Base-by-base conservation (phyloP, 2,329 filamentous ascomycete genomes). In the Thielaviopsis euricoi region DNA sequence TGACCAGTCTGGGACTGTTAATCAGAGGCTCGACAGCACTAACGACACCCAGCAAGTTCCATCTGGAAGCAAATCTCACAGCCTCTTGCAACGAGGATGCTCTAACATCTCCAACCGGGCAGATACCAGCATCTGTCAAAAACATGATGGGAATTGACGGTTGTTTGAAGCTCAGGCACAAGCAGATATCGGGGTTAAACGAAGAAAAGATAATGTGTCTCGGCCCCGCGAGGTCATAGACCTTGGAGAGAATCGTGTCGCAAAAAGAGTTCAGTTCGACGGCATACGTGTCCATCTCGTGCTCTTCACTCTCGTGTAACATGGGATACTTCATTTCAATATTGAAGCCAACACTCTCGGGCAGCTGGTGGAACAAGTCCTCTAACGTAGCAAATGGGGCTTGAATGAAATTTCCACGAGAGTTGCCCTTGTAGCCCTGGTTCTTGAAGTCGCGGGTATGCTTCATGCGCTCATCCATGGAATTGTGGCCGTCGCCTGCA, bases 281-380 rank as follows among this genome's bases (percentile, higher is more conserved):
- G 0, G 89, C 90, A 67, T 95, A 95, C 2, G 87, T 87, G 68
- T 96, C 91, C 89, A 97, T 96, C 64, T 95, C 89, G 63, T 96
- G 87, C 68, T 94, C 87, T 69, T 96, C 89, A 60, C 83, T 88
- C 74, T 98, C 94, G 68, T 91, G 86, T 49, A 98, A 80, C 90
- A 97, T 97, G 5, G 93, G 93, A 68, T 98, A 98, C 72, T 98
- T 97, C 79, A 98, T 87, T 74, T 98, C 93, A 64, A 98, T 95
- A 71, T 98, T 97, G 78, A 98, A 98, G 15, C 93, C 90, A 22
- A 95, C 86, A 15, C 81, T 77, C 62, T 86, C 79, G 0, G 89
- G 89, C 0, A 98, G 74, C 66, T 90, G 85, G 65, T 81, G 80
- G 73, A 98, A 96, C 68, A 97, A 83, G 62, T 96, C 89, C 69